phyloP scores from a whole-genome alignment of 306 rosid species.

The Quercus variabilis region DNA sequence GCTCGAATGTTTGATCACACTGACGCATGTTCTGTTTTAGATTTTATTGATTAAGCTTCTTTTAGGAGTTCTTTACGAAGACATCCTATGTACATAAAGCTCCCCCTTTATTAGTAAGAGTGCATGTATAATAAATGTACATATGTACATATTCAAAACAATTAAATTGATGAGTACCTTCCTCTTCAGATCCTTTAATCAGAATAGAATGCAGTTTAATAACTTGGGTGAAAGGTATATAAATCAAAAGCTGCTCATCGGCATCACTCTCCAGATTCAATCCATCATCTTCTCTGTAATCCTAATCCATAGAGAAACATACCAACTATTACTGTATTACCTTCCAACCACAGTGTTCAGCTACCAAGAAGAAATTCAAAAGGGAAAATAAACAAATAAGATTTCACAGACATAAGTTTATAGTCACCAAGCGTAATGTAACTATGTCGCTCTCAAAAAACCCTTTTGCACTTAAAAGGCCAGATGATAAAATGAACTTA shows the following conservation, averaged over 20 bases:
- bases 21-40: too few relatives aligned
- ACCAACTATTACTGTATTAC: not conserved
- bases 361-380: not conserved
- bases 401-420: not conserved
- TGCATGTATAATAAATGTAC: not conserved
- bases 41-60: too few relatives aligned
- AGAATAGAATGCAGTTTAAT: conserved; percentile 71
- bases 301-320: conserved; percentile 39
- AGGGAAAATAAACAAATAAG: too few relatives aligned
- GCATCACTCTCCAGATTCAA: conserved; percentile 96
- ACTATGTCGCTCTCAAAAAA: not conserved
- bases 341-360: not conserved
- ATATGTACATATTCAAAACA: not conserved
- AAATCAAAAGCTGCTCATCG: conserved; percentile 91
- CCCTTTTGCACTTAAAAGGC: not conserved
- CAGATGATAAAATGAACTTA: not conserved
- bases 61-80: too few relatives aligned
- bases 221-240: conserved; percentile 85
- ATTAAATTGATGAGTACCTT: conserved; percentile 44
- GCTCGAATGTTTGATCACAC: too few relatives aligned
- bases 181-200: conserved; percentile 83
- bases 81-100: too few relatives aligned
- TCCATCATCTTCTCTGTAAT: conserved; percentile 90
- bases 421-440: not conserved
- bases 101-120: too few relatives aligned